Base-by-base conservation (phyloP, 176 grass and related monocot species). In the Pontederia paniculata region DNA sequence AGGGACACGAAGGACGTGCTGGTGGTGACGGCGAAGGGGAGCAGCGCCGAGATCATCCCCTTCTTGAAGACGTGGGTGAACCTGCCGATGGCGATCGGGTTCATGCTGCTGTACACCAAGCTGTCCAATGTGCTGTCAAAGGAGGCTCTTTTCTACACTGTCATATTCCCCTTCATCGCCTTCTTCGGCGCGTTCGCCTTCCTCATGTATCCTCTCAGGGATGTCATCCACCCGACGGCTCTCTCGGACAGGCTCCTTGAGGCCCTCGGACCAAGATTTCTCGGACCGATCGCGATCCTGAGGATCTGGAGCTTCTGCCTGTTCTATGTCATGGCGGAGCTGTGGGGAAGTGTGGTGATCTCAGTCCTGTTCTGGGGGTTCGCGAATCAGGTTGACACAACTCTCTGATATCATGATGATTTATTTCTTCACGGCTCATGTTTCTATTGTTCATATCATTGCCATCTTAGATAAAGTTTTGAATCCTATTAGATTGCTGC, bases 21-120 rank as follows among this genome's bases (percentile, higher is more conserved):
- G 57, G 86, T 98, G 17, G 86, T 98, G 55, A 98, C 86, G 55
- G 83, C 93, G 20, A 84, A 98, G 68, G 93, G 93, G 5, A 98
- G 93, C 93, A 98, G 86, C 76, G 93, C 93, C 17, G 93, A 98
- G 76, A 98, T 98, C 73, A 98, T 98, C 28, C 93, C 93, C 0
- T 98, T 98, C 81, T 74, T 98, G 77, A 98, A 98, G 88, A 98
- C 80, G 0, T 98, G 86, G 93, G 93, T 91, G 45, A 98, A 91
- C 71, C 76, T 98, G 21, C 93, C 93, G 53, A 98, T 98, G 93
- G 93, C 93, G 21, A 20, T 98, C 31, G 93, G 93, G 15, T 98
- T 98, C 71, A 98, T 98, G 93, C 71, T 98, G 9, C 77, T 98
- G 55, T 98, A 91, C 86, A 91, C 86, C 74, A 91, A 88, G 72